Base-by-base conservation (phyloP, 257 asterid species). In the Striga asiatica region DNA sequence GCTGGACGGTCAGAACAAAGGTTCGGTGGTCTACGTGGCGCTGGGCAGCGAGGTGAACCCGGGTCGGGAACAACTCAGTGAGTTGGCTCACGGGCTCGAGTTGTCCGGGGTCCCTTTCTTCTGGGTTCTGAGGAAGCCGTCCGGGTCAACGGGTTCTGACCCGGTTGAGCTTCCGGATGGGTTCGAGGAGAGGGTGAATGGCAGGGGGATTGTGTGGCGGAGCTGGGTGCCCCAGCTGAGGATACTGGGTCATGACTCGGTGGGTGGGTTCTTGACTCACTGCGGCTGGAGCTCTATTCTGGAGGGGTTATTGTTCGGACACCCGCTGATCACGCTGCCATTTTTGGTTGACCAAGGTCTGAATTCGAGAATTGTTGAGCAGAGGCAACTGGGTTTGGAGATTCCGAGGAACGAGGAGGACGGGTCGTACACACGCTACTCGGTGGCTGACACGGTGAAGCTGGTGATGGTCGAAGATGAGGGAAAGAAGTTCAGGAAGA, bases 231-330 rank as follows among this genome's bases (percentile, higher is more conserved):
- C 81, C 0, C 82, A 65, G n/a, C 6, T 70, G 57, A 53, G 54
- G 58, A 77, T 72, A 69, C 50, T 77, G 54, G 68, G 80, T 25
- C 84, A 80, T 39, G 75, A 57, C 1, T 72, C 84, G 0, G 57
- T 70, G 2, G 83, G 83, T 0, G 82, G 74, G 0, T 80, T 74
- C 66, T 55, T 77, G 68, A 77, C 80, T 9, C 84, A 80, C 1
- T 69, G 78, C 14, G 83, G 83, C 2, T 76, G 81, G 83, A 45
- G 79, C 37, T 81, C 85, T 0, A 31, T 32, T 1, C 54, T 76
- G 5, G 81, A 79, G 58, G 81, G 81, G 6, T 14, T 68, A 3
- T 61, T 46, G 51, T 45, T 67, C 8, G 80, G 78, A 9, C 52
- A 22, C 6, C 61, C 76, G 0, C 60, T 71, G 12, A 60, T 71